A percentile compares a stretch with the other conserved stretches of the same genome.
Evolutionary conservation across 805 yeast species (phyloP).

Genomic region (Sungouiella blattae): DNA sequence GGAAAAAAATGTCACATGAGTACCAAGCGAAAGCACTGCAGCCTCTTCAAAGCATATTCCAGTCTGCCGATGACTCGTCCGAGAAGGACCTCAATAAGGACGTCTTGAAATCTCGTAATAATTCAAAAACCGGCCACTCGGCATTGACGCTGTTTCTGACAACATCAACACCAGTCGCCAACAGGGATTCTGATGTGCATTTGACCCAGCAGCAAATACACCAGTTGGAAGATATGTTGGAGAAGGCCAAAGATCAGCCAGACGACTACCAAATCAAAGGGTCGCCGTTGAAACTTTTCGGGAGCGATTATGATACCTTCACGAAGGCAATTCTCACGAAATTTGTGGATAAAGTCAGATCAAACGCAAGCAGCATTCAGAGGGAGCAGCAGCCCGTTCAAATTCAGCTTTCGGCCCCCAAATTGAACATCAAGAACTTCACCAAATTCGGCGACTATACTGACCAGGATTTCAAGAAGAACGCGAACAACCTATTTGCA

Average conservation of each 20-base stretch:
- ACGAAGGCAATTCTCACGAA: slow-evolving; percentile 27
- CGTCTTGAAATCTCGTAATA: no score
- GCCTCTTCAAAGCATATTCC: slow-evolving; percentile 30
- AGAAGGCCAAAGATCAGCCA: slow-evolving; percentile 19
- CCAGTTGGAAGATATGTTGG: slow-evolving; percentile 22
- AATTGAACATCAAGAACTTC: slow-evolving; percentile 27
- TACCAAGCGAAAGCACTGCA: slow-evolving; percentile 24
- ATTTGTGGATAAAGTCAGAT: slow-evolving; percentile 16
- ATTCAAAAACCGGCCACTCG: slow-evolving; percentile 13
- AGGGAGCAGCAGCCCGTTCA: slow-evolving; percentile 3
- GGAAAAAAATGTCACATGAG: slow-evolving; percentile 31
- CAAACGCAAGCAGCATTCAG: slow-evolving; percentile 16
- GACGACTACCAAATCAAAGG: slow-evolving; percentile 19
- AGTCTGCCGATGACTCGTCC: slow-evolving; percentile 17
- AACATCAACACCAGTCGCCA: slow-evolving; percentile 33
- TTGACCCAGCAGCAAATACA: slow-evolving; percentile 18
- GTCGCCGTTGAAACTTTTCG: slow-evolving; percentile 41
- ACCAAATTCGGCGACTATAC: slow-evolving; percentile 30
- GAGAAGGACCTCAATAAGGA: slow-evolving; percentile 15
- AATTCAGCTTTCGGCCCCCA: slow-evolving; percentile 8
- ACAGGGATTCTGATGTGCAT: slow-evolving; percentile 12
- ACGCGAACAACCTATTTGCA: slow-evolving; percentile 38
- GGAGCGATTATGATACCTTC: slow-evolving; percentile 38
- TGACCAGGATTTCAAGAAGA: slow-evolving; percentile 33
- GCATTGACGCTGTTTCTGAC: slow-evolving; percentile 19